phyloP scores from a whole-genome alignment of 768 basidiomycete genomes.

The Rhodotorula kratochvilovae region DNA sequence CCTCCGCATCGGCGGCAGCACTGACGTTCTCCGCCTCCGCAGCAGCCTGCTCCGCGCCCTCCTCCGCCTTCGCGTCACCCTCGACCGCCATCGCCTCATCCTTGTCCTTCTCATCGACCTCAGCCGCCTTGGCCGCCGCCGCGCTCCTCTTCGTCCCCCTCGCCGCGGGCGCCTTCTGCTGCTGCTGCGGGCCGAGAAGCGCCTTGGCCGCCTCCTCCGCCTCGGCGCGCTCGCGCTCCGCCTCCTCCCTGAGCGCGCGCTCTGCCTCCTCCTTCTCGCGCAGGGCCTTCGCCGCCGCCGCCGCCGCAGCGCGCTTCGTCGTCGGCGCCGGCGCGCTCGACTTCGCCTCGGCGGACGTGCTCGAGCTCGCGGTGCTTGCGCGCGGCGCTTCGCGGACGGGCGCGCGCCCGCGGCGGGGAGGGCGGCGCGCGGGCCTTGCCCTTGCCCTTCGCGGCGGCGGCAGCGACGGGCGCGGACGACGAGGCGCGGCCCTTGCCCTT shows the following conservation, averaged over 20 bases:
- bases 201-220: not conserved
- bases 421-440: not conserved
- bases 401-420: not conserved
- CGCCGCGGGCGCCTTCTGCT: not conserved
- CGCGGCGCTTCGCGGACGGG: not conserved
- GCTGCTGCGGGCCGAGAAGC: not conserved
- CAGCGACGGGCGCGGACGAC: not conserved
- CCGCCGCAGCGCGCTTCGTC: constrained; percentile 1
- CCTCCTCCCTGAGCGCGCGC: not conserved
- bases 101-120: not conserved
- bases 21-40: not conserved
- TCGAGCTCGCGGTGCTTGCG: no score
- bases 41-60: not conserved
- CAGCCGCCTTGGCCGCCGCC: not conserved
- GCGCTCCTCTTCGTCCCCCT: not conserved
- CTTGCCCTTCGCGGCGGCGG: not conserved
- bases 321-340: not conserved
- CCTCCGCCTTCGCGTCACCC: not conserved
- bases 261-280: not conserved
- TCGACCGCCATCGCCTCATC: not conserved
- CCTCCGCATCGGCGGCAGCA: not conserved
- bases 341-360: not conserved
- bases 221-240: not conserved
- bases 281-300: not conserved
- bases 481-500: not conserved